These are phyloP conservation scores for Mortierella alpina DNA, from an alignment of 192 early-diverging fungal genomes.

Conservation along the genomic window DNA sequence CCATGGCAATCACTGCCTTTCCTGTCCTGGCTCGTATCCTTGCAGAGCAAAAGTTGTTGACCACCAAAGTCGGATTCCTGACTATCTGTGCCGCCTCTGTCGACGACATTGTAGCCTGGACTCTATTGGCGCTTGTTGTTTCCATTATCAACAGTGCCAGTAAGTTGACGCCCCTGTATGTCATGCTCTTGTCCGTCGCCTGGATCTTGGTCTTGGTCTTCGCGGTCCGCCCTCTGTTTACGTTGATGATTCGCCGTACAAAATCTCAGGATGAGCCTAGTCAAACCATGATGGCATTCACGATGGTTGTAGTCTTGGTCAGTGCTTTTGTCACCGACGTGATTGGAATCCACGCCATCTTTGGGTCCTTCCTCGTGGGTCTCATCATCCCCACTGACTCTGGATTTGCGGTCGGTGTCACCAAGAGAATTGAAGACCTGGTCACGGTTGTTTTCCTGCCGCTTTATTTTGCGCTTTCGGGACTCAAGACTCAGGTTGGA, in stretches of 20 bases:
- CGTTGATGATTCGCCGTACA: constrained; percentile 61
- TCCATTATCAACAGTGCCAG: constrained; percentile 83
- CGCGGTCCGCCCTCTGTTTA: constrained; percentile 72
- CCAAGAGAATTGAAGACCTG: constrained; percentile 94
- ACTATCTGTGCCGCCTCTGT: constrained; percentile 89
- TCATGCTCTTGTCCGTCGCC: constrained; percentile 77
- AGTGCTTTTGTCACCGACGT: constrained; percentile 87
- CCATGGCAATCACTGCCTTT: constrained; percentile 94
- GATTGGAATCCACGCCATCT: constrained; percentile 93
- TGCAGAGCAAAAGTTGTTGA: constrained; percentile 86
- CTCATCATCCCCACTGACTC: constrained; percentile 89
- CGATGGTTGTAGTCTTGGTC: constrained; percentile 75
- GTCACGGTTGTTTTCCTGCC: constrained; percentile 89
- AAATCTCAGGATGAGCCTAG: constrained; percentile 65
- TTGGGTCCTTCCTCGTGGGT: constrained; percentile 93
- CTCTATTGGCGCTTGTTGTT: constrained; percentile 82
- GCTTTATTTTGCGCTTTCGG: constrained; percentile 93
- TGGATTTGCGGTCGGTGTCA: constrained; percentile 87
- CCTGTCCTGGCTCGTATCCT: constrained; percentile 96
- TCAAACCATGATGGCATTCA: constrained; percentile 74
- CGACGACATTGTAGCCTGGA: constrained; percentile 91
- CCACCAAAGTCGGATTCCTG: constrained; percentile 83
- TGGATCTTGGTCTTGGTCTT: constrained; percentile 80
- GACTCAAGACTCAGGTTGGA: constrained; percentile 88
- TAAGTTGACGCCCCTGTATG: constrained; percentile 81